Base-by-base conservation (phyloP, 352 stramenopile species). In the Phytopythium chamaehyphon region DNA sequence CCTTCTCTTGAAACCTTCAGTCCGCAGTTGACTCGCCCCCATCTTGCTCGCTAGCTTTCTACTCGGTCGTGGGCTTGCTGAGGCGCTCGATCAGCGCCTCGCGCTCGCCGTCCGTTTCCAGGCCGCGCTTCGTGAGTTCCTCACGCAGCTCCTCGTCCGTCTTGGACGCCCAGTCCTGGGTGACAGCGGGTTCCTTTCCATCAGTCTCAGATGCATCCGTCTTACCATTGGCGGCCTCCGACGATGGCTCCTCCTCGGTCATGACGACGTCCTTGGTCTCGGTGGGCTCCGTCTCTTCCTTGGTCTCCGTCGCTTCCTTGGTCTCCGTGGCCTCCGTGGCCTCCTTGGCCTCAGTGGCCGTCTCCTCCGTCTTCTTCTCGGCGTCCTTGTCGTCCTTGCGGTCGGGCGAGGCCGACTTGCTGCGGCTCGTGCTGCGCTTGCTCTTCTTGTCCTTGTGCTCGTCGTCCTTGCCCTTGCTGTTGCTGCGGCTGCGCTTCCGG, bases 401-500 rank as follows among this genome's bases (percentile, higher is more conserved):
- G 18, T 55, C 51, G 21, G 55, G 51, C 40, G 51, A 51, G 22
- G 11, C 35, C 50, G 66, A 69, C 40, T 66, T 64, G 60, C 64
- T 73, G 43, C 62, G 71, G 40, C 56, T 43, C 40, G 58, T 37
- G 31, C 53, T 59, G 39, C 48, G 45, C 55, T 63, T 68, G 6
- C 18, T 38, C 51, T 76, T 76, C 55, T 71, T 71, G 40, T 26
- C 35, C 24, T 55, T 39, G 23, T 48, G 28, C 42, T 65, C 47
- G 12, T 15, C 62, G 43, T 40, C 47, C 44, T 50, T 50, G 36
- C 55, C 47, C 15, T 66, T 73, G 22, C 46, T 55, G 37, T 59
- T 54, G 33, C 69, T 76, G 18, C 60, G 59, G 15, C 64, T 77
- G 44, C 61, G 58, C 26, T 68, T 71, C 55, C 55, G 64, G 44